Conservation (phyloP, 768 basidiomycete species). For the Epithele typhae region DNA sequence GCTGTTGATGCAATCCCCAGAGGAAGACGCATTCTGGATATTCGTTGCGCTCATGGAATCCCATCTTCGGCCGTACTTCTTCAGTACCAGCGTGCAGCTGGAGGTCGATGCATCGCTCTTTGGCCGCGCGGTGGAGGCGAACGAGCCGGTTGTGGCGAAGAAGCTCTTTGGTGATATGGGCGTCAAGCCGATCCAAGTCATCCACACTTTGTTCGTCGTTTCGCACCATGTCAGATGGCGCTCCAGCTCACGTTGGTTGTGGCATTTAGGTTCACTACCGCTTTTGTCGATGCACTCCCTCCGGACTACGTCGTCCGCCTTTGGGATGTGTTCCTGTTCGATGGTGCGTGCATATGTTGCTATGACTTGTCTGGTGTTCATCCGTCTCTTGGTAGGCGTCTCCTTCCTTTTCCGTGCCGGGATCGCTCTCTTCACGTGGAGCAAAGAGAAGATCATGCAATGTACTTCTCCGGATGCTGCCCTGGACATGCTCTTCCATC, state of each 20-base stretch:
- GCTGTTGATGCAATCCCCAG: constrained; percentile 68
- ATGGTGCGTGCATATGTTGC: constrained; percentile 63
- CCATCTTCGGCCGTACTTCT: constrained; percentile 77
- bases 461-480: constrained; percentile 41
- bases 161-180: constrained; percentile 64
- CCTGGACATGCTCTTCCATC: constrained; percentile 48
- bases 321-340: constrained; percentile 81
- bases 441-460: constrained; percentile 57
- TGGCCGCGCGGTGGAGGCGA: constrained; percentile 59
- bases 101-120: constrained; percentile 77
- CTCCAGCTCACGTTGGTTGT: not conserved
- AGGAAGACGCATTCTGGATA: constrained; percentile 93
- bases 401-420: constrained; percentile 73
- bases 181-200: constrained; percentile 53
- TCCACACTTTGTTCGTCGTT: constrained; percentile 69
- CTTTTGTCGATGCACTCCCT: constrained; percentile 69
- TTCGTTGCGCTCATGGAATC: constrained; percentile 85
- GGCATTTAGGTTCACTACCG: constrained; percentile 53
- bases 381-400: constrained; percentile 56
- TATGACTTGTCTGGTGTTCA: too few relatives aligned
- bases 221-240: not conserved
- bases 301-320: constrained; percentile 62
- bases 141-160: constrained; percentile 56
- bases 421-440: constrained; percentile 56
- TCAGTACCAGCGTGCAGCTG: constrained; percentile 52